phyloP scores from a whole-genome alignment of 805 yeast species.

The Candida manassasensis region DNA sequence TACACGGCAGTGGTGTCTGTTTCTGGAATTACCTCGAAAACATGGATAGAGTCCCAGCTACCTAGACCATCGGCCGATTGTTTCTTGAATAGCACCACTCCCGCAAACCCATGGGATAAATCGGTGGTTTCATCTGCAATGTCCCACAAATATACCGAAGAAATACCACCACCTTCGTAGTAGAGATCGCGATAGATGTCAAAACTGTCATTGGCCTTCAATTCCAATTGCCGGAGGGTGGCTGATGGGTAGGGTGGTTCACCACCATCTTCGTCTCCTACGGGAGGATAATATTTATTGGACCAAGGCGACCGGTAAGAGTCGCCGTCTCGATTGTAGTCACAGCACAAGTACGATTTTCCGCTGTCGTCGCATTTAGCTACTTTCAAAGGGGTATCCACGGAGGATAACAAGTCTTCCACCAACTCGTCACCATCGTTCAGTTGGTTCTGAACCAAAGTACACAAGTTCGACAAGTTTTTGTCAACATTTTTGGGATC shows the following conservation, averaged over 20 bases:
- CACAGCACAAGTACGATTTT: conserved; percentile 77
- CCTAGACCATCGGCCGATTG: conserved; percentile 47
- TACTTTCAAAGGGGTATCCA: conserved; percentile 75
- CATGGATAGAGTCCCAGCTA: conserved; percentile 92
- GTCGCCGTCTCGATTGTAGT: conserved; percentile 93
- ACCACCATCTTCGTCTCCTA: conserved; percentile 42
- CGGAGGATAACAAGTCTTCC: conserved; percentile 79
- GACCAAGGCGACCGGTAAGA: conserved; percentile 90
- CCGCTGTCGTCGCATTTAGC: conserved; percentile 49
- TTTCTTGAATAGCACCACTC: conserved; percentile 84
- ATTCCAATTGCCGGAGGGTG: conserved; percentile 66
- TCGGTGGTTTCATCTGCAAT: conserved; percentile 38
- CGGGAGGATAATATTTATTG: conserved; percentile 58
- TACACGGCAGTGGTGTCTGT: conserved; percentile 42
- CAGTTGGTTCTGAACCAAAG: conserved; percentile 32
- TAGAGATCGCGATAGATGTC: conserved; percentile 90
- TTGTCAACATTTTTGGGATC: conserved; percentile 32
- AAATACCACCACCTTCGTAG: conserved; percentile 85
- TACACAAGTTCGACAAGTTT: conserved; percentile 34
- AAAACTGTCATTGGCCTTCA: conserved; percentile 81
- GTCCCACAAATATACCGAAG: conserved; percentile 92
- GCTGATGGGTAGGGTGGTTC: conserved; percentile 76
- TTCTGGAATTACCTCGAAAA: conserved; percentile 63
- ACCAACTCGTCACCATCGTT: conserved; percentile 53
- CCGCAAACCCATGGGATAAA: conserved; percentile 67